Evolutionary conservation across 768 basidiomycete genomes (phyloP), one percentile per base, ranked within the genome.

Genomic region (Mycena kentingensis): DNA sequence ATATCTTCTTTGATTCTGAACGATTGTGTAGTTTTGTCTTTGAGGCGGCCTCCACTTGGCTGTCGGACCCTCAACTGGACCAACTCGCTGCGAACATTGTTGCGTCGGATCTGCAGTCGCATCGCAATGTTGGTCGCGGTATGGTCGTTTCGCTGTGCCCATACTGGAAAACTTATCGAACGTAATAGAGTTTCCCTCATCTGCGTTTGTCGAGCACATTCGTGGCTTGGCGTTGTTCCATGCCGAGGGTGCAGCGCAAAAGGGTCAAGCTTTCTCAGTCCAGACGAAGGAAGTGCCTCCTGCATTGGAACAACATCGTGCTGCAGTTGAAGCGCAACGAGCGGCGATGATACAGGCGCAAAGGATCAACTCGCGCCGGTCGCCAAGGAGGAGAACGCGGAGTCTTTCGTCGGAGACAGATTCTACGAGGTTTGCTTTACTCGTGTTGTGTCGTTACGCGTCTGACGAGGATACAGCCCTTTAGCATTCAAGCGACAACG

Each of bases 191-290:
- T 81, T 80, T 54, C 78, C 78, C n/a, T 61, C 75, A 6, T 65
- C 68, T 29, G 70, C 73, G 16, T 82, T 84, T 57, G 58, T 82
- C 18, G 75, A 79, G 24, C 78, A 81, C 35, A 62, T 83, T 4
- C 74, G 75, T 52, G 69, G 71, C 26, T 67, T 83, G 24, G 70
- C 67, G 10, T 68, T 71, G 55, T 66, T 66, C 18, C 65, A 73
- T 18, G 57, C 63, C 11, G 65, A 67, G 18, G 19, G 41, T 55
- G 38, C 1, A 56, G 18, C 44, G 53, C 41, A 19, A 19, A 49
- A 41, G 27, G 51, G 49, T 41, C 38, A 59, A 15, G 60, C 60
- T 31, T 67, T 65, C 55, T 56, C 56, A 37, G 57, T 77, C 12
- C 62, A 66, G 10, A 64, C 59, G 22, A 57, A 64, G 13, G 66